These are phyloP conservation scores for Colletotrichum siamense DNA, from an alignment of 2,329 filamentous ascomycete species.

Conservation along the genomic window DNA sequence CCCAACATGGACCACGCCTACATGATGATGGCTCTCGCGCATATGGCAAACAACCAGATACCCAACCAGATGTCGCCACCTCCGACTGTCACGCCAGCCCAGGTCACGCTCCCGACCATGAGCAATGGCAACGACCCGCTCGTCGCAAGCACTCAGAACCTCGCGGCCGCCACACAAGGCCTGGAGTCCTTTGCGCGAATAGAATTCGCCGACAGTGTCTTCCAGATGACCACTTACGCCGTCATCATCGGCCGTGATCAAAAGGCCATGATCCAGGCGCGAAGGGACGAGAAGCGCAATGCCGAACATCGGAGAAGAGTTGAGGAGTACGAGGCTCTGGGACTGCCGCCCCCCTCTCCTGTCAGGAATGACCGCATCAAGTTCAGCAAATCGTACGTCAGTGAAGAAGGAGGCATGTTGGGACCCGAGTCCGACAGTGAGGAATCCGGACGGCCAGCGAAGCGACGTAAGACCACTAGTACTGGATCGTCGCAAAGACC, in stretches of 20 bases:
- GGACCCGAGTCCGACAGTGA: constrained; percentile 67
- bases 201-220: constrained; percentile 76
- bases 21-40: constrained; percentile 52
- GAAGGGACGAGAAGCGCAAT: constrained; percentile 54
- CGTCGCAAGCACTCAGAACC: constrained; percentile 35
- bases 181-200: constrained; percentile 66
- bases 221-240: constrained; percentile 78
- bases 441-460: constrained; percentile 49
- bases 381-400: constrained; percentile 70
- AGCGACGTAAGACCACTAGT: constrained; percentile 52
- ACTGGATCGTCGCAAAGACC: constrained; percentile 43
- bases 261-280: constrained; percentile 60
- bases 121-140: constrained; percentile 29
- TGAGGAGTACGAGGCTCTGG: constrained; percentile 52
- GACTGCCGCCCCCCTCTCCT: constrained; percentile 57
- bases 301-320: constrained; percentile 49
- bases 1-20: constrained; percentile 41
- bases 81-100: constrained; percentile 50
- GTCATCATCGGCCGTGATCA: constrained; percentile 77
- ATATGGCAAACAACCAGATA: constrained; percentile 38
- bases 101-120: constrained; percentile 47
- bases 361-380: constrained; percentile 57
- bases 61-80: constrained; percentile 43
- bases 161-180: constrained; percentile 41
- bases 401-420: constrained; percentile 73